Percentiles rank a stretch among this genome's conserved stretches.
Evolutionary conservation across 306 rosid species (phyloP).

Genomic region (Myrica gale): DNA sequence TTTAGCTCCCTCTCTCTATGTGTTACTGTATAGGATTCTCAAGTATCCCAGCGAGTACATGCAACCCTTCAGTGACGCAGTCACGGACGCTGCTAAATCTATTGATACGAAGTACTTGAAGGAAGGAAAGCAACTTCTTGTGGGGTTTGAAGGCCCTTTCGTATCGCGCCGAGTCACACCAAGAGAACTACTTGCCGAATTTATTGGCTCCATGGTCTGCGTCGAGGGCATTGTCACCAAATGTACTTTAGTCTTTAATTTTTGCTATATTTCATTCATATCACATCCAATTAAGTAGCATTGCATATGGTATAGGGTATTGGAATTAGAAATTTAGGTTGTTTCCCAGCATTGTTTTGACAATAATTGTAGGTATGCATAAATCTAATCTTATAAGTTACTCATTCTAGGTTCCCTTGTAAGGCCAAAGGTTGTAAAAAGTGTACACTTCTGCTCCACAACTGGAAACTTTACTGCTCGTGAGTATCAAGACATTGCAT

Average conservation of each 20-base stretch:
- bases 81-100: conserved; percentile 71
- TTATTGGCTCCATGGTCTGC: conserved; percentile 94
- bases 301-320: not conserved
- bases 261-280: not conserved
- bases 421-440: conserved; percentile 95
- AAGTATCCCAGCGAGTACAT: conserved; percentile 85
- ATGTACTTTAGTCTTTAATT: conserved; percentile 43
- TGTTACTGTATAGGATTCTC: conserved; percentile 47
- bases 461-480: conserved; percentile 67
- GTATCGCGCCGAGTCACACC: conserved; percentile 92
- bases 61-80: conserved; percentile 87
- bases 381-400: conserved; percentile 18
- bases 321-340: not conserved
- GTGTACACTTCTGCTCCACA: conserved; percentile 93
- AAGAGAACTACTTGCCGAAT: conserved; percentile 78
- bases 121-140: conserved; percentile 82
- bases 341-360: not conserved
- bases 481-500: conserved; percentile 91
- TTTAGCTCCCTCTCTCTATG: not conserved
- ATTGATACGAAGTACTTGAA: conserved; percentile 74
- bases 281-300: not conserved
- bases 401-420: conserved; percentile 80
- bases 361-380: not conserved
- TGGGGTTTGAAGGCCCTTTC: conserved; percentile 90
- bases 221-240: conserved; percentile 93